Conservation (phyloP, 306 rosid species). For the Cicer bijugum region DNA sequence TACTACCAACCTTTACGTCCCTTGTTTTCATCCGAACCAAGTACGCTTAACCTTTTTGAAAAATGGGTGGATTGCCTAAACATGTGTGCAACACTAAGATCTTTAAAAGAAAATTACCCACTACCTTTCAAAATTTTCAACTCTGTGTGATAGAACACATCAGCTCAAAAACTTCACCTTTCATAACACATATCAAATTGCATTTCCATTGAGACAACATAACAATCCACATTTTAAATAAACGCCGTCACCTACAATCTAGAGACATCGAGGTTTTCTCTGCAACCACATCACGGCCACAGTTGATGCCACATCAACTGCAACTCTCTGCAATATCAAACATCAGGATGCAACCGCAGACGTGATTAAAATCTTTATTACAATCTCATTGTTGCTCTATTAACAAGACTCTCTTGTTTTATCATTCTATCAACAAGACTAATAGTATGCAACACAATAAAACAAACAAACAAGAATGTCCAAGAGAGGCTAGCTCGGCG, state of each 20-base stretch:
- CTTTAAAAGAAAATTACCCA: slow-evolving; percentile 6
- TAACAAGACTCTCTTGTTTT: slow-evolving; percentile 20
- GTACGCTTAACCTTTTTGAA: background rate
- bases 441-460: background rate
- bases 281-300: background rate
- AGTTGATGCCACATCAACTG: background rate
- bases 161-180: background rate
- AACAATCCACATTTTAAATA: background rate
- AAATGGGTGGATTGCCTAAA: background rate
- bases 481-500: no score
- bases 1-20: background rate
- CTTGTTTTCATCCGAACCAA: slow-evolving; percentile 6
- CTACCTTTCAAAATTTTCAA: slow-evolving; percentile 14
- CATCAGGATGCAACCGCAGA: background rate
- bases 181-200: slow-evolving; percentile 30
- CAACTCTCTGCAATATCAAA: background rate
- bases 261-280: background rate
- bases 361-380: background rate
- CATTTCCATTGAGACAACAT: slow-evolving; percentile 8
- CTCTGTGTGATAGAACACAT: background rate
- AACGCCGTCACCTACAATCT: background rate
- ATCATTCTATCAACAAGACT: no score
- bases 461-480: background rate
- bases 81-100: background rate
- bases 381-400: slow-evolving; percentile 27